Evolutionary conservation across 176 grass and related monocot species (phyloP), one percentile per base, ranked within the genome.

Genomic region (Eragrostis curvula): DNA sequence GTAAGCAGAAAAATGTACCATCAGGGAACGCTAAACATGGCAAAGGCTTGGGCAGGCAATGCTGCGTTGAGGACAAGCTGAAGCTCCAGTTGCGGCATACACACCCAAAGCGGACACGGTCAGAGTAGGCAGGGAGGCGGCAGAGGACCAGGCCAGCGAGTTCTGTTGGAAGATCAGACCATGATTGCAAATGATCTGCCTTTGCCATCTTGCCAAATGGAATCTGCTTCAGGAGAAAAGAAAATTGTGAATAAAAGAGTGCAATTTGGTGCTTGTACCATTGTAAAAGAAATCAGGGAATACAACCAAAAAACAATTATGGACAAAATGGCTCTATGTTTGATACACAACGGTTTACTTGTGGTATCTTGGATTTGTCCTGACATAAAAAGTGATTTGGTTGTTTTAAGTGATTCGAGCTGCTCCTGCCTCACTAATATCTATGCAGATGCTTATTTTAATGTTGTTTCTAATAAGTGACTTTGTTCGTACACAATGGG

Each of bases 21-120:
- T 36, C 32, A 36, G 32, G 32, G 32, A 65, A 64, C 16, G 43
- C 24, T n/a, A 29, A 78, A 50, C 76, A 66, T 0, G 76, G 60
- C 59, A 78, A 48, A 50, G 58, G 75, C 7, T 20, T 43, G 11
- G 58, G 75, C 18, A 78, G 59, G 58, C 11, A 20, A 21, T 49
- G 43, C 44, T 78, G 59, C 17, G 0, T 65, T 3, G 44, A 20
- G 17, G 17, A 78, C 32, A 36, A 36, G 32, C 32, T 36, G 59
- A 30, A 46, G 60, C 60, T 2, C 76, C 76, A 79, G 23, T 79
- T 9, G 76, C 7, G 10, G 45, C 76, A 79, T 50, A 79, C 76
- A 79, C 44, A 59, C 21, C 44, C 25, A 15, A 79, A 66, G 28
- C 45, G 76, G 25, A 79, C 21, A 41, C 60, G 43, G 17, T 78